Evolutionary conservation across 2,329 filamentous ascomycete species (phyloP), one percentile per base, ranked within the genome.

Genomic region (Ceratocystis huliohia): DNA sequence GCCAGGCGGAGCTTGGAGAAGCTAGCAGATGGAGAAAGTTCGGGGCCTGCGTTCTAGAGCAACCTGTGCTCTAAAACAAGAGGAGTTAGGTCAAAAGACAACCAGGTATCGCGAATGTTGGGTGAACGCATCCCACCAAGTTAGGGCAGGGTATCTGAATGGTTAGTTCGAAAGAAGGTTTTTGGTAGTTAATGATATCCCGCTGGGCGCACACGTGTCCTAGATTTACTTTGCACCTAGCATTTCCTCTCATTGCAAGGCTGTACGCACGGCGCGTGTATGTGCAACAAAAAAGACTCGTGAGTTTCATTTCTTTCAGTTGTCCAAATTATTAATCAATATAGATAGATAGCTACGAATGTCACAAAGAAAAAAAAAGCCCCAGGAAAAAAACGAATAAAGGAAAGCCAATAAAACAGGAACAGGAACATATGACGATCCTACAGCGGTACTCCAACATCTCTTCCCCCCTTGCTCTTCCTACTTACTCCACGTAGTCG

Each of bases 1-100:
- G 82, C 80, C 67, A 82, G 84, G 73, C 78, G 78, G 73, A 82
- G 79, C 68, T 76, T 85, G 71, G 80, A 81, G 73, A 84, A 80
- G 64, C 74, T 84, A 67, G 79, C 81, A 0, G 64, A 68, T 48
- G 82, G 82, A 17, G 82, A 84, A 69, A 80, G 80, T 17, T 74
- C 80, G 66, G 80, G 81, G 1, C 79, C 81, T 22, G 80, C 82
- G 2, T 85, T 85, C 70, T 83, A 74, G 15, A 45, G 56, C 44
- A 50, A 45, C 20, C 13, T 28, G 48, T 53, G 20, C 13, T 10
- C 48, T 10, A 15, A 2, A 25, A 22, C 20, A 28, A 10, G n/a
- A 53, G 20, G 6, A 10, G 8, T 4, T 15, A 10, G 8, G 8
- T 10, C 15, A 41, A 10, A 13, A 41, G 10, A 41, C 37, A 41